Percentiles rank a stretch among this genome's conserved stretches.
Evolutionary conservation across 306 rosid species (phyloP).

Genomic region (Malus sylvestris): DNA sequence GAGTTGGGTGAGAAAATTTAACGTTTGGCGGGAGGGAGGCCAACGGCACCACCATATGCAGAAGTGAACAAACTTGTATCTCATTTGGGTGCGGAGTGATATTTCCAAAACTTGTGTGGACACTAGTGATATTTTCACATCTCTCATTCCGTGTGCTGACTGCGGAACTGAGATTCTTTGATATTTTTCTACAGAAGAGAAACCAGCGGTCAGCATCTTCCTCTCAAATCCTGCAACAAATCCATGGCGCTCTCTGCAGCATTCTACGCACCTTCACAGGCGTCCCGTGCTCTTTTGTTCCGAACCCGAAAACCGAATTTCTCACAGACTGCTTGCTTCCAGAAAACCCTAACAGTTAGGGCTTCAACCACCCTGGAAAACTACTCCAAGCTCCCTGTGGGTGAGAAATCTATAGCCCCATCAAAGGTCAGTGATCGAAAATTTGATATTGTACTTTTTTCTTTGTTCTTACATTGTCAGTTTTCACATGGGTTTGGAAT

Average conservation of each 20-base stretch:
- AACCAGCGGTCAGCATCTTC: slow-evolving; percentile 26
- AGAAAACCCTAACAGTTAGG: slow-evolving; percentile 37
- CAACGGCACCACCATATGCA: neutral
- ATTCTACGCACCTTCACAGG: slow-evolving; percentile 43
- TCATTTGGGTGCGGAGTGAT: neutral
- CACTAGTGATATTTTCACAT: neutral
- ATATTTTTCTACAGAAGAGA: neutral
- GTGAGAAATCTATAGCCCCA: slow-evolving; percentile 38
- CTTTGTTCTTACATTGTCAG: neutral
- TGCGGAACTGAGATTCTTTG: neutral
- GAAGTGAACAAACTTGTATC: neutral
- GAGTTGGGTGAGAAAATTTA: neutral
- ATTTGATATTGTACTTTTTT: neutral
- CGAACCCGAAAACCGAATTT: slow-evolving; percentile 36
- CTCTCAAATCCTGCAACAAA: slow-evolving; percentile 14
- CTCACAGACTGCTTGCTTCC: slow-evolving; percentile 23
- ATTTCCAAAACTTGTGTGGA: neutral
- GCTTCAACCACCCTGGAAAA: slow-evolving; percentile 66
- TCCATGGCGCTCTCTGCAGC: slow-evolving; percentile 65
- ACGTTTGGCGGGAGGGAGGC: neutral
- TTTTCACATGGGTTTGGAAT: neutral
- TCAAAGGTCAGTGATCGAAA: slow-evolving; percentile 43
- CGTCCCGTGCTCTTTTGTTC: slow-evolving; percentile 24
- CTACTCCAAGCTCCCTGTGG: slow-evolving; percentile 56
- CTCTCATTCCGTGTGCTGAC: neutral